Percentiles rank a stretch among this genome's conserved stretches.
These are phyloP conservation scores for Noccaea bulbosa DNA, from an alignment of 345 rosid species.

Conservation along the genomic window DNA sequence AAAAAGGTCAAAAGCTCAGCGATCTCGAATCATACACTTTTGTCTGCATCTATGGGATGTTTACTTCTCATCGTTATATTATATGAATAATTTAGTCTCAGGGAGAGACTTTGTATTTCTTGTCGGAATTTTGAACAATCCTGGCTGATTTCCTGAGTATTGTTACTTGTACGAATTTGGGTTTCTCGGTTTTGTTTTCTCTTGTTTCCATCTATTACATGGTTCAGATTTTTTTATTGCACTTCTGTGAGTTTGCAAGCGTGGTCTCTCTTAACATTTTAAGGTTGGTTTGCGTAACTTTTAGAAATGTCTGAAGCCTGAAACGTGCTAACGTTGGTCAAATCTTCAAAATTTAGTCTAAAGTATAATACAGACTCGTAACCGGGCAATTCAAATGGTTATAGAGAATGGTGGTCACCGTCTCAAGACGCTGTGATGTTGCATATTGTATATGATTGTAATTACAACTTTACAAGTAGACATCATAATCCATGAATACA, in stretches of 20 bases:
- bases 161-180: conserved; percentile 14
- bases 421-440: neutral
- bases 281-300: neutral
- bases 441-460: neutral
- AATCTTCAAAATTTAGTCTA: too few species aligned
- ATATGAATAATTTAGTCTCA: conserved; percentile 36
- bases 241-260: neutral
- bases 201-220: neutral
- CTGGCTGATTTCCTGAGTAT: conserved; percentile 1
- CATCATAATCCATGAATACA: neutral
- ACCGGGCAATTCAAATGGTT: neutral
- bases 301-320: neutral
- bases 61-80: conserved; percentile 22
- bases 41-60: conserved; percentile 1
- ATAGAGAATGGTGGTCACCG: neutral
- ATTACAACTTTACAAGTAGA: too few species aligned
- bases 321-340: too few species aligned
- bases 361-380: too few species aligned
- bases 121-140: conserved; percentile 3
- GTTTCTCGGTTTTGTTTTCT: conserved; percentile 25
- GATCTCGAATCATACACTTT: conserved; percentile 20
- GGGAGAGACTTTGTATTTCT: conserved; percentile 24
- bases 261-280: neutral
- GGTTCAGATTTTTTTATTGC: conserved; percentile 1
- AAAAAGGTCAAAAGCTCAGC: conserved; percentile 23